Evolutionary conservation across 2,329 filamentous ascomycete species (phyloP).

Genomic region (Coniosporium tulheliwenetii): DNA sequence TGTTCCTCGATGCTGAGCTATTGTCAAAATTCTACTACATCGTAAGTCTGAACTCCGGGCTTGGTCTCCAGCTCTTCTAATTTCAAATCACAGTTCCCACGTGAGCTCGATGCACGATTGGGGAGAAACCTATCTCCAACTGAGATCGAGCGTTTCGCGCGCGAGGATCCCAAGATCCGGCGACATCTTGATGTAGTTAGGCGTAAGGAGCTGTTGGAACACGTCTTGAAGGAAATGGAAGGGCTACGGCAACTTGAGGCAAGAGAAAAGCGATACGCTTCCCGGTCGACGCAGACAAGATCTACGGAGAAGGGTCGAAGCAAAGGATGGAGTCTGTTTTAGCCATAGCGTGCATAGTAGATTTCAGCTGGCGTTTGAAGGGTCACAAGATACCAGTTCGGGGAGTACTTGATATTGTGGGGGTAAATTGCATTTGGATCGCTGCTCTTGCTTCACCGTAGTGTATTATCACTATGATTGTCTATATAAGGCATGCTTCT

Average conservation of each 20-base stretch:
- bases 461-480: background rate
- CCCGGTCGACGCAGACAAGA: conserved; percentile 18
- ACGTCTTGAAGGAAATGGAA: conserved; percentile 93
- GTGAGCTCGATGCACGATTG: conserved; percentile 76
- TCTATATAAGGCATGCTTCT: no score
- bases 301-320: conserved; percentile 17
- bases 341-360: conserved; percentile 1
- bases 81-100: conserved; percentile 46
- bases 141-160: conserved; percentile 78
- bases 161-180: conserved; percentile 81
- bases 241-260: conserved; percentile 71
- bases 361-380: no score
- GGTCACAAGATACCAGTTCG: background rate
- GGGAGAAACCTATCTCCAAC: conserved; percentile 63
- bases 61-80: background rate
- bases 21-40: conserved; percentile 96
- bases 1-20: conserved; percentile 94
- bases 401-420: background rate
- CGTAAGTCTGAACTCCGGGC: conserved; percentile 12
- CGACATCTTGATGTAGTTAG: conserved; percentile 83
- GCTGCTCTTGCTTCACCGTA: background rate
- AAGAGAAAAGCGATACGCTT: conserved; percentile 42
- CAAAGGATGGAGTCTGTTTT: conserved; percentile 19
- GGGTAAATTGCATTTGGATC: background rate
- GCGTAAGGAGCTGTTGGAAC: conserved; percentile 80